Evolutionary conservation across 805 yeast genomes (phyloP), one percentile per base, ranked within the genome.

Genomic region (Tetrapisispora taiwanensis): DNA sequence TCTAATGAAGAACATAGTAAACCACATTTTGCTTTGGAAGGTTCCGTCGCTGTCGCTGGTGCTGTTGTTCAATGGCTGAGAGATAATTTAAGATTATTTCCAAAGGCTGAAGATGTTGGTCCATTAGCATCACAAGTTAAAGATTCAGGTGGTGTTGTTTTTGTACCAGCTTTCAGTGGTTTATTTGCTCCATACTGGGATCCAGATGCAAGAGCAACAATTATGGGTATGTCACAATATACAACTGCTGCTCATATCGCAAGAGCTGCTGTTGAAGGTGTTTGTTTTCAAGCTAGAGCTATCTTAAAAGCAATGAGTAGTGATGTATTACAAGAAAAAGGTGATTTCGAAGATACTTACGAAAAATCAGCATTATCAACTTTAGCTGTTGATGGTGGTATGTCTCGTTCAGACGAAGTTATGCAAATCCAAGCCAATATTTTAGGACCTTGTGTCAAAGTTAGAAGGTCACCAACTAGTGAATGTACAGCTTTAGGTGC

Each of bases 401-500:
- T 89, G 92, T 83, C 95, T 19, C 78, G 84, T 54, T 86, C 95
- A 17, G 81, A 82, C 58, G 90, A 84, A 55, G 90, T 88, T 42
- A 83, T 90, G 82, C 95, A 86, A 69, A 86, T 89, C 50, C 97
- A 89, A 67, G 84, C 95, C 7, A 94, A 89, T 62, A 81, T 89
- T 49, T 71, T 87, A 52, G 97, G 97, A 3, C 90, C 92, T 1
- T 78, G 88, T 65, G 84, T 81, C 32, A 78, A 80, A 24, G 90
- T 89, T 36, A 75, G 77, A 53, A 73, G 96, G 55, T 88, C 96
- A 1, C 74, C 78, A 28, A 84, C 81, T 62, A 70, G 86, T 30
- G 97, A 89, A 65, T 87, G 95, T 60, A 89, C 97, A 5, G 96
- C 97, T 0, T 73, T 89, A 49, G 97, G 97, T 26, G 95, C 95